Evolutionary conservation across 345 rosid species (phyloP), one percentile per base, ranked within the genome.

Genomic region (Mangifera indica): DNA sequence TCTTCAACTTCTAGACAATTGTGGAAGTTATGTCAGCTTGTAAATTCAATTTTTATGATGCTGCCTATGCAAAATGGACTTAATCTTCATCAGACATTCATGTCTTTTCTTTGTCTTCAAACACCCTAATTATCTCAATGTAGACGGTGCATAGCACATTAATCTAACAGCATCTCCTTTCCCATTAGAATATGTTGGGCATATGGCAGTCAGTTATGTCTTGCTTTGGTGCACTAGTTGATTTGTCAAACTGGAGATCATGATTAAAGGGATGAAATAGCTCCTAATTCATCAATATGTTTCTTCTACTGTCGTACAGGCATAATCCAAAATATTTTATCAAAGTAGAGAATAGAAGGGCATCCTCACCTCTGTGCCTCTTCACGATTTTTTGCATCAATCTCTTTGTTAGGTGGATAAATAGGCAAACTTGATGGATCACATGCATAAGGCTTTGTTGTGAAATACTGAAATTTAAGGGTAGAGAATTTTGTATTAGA

Each of bases 381-480:
- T 71, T 89, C 92, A 17, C 91, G 92, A 75, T 84, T 73, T 83
- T 92, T 95, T 53, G 97, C 92, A 68, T 95, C 98, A 55, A 95
- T 89, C 86, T 90, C 99, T 84, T 95, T 95, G 87, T 88, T 81
- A 37, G 99, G 98, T 21, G 98, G 97, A 75, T 90, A 95, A 61
- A 79, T 63, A 20, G 99, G 99, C 83, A 95, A 83, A 83, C 88
- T 91, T 78, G 98, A 90, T 44, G 98, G 93, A 73, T 95, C 97
- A 82, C 97, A 92, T 61, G 99, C 91, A 71, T 88, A 85, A 76
- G 99, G 99, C 78, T 84, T 84, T 65, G 87, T 75, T 26, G 82
- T 82, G 78, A 95, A 92, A 86, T 92, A 95, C 99, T 95, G 88
- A 72, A 72, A 72, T 76, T 77, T 66, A 26, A n/a, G 72, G 55